Conservation (phyloP, 2,329 filamentous ascomycete genomes). For the Onygenales sp. region DNA sequence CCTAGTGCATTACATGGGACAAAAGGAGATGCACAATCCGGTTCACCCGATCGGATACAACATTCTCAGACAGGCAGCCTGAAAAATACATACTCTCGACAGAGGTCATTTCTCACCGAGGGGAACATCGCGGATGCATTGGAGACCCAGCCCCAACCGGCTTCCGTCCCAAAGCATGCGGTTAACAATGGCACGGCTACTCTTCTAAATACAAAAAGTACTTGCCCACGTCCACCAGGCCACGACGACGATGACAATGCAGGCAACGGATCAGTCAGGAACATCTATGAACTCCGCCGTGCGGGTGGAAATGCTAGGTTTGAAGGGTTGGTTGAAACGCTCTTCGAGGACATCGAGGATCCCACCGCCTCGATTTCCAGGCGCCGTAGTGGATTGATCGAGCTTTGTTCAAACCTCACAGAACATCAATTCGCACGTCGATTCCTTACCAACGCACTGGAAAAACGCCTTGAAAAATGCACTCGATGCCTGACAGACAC, state of each 20-base stretch:
- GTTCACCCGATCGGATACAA: slow-evolving; percentile 9
- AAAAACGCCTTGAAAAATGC: slow-evolving; percentile 56
- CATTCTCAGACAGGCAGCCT: slow-evolving; percentile 24
- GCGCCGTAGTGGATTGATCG: slow-evolving; percentile 45
- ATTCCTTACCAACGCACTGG: slow-evolving; percentile 65
- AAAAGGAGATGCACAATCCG: background rate
- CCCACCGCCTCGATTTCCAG: slow-evolving; percentile 35
- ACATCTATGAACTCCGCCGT: slow-evolving; percentile 53
- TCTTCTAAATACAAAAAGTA: background rate
- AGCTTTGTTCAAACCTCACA: slow-evolving; percentile 45
- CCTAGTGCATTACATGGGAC: background rate
- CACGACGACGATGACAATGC: slow-evolving; percentile 37
- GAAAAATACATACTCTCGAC: slow-evolving; percentile 50
- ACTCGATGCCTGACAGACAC: slow-evolving; percentile 51
- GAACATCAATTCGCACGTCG: slow-evolving; percentile 31
- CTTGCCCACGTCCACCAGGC: slow-evolving; percentile 20
- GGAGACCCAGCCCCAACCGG: background rate
- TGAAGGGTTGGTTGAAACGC: slow-evolving; percentile 43
- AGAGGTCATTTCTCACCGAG: slow-evolving; percentile 52
- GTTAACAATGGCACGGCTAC: background rate
- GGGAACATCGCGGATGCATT: slow-evolving; percentile 16
- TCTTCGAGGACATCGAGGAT: slow-evolving; percentile 51
- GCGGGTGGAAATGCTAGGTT: slow-evolving; percentile 50
- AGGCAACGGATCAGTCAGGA: slow-evolving; percentile 38
- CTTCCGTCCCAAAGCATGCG: background rate